These are phyloP conservation scores for Apium graveolens DNA, from an alignment of 129 eudicot species.

Conservation along the genomic window DNA sequence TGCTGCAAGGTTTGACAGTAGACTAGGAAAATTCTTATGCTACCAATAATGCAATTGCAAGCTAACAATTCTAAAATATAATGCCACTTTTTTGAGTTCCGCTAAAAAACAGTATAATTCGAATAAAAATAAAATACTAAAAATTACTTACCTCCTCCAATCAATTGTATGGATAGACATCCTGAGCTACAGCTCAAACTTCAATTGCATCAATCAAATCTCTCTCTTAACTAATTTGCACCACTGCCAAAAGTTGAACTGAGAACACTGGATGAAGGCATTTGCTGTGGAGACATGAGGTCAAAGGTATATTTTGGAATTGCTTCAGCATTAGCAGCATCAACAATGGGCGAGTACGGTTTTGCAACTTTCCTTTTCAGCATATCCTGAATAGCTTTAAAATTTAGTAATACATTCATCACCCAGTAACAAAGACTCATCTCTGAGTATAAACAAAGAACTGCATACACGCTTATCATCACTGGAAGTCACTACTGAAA, in stretches of 20 bases:
- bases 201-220: not conserved
- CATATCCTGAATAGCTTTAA: conserved; percentile 31
- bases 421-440: not conserved
- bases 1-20: not conserved
- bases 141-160: not conserved
- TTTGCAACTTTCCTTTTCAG: conserved; percentile 61
- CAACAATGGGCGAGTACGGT: conserved; percentile 70
- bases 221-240: conserved; percentile 17
- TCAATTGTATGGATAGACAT: not conserved
- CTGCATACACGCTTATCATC: not conserved
- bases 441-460: not conserved
- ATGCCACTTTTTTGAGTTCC: not conserved
- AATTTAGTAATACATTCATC: conserved; percentile 8
- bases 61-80: not conserved
- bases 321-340: conserved; percentile 38
- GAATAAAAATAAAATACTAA: not conserved
- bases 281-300: conserved; percentile 54
- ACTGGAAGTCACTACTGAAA: not conserved
- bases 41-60: not conserved
- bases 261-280: conserved; percentile 47
- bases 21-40: not conserved
- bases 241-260: conserved; percentile 70
- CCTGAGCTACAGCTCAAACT: conserved; percentile 1
- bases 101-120: not conserved
- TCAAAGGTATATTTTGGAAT: conserved; percentile 26